Evolutionary conservation across 768 basidiomycete genomes (phyloP), one percentile per base, ranked within the genome.

Genomic region (Gyrodon lividus): DNA sequence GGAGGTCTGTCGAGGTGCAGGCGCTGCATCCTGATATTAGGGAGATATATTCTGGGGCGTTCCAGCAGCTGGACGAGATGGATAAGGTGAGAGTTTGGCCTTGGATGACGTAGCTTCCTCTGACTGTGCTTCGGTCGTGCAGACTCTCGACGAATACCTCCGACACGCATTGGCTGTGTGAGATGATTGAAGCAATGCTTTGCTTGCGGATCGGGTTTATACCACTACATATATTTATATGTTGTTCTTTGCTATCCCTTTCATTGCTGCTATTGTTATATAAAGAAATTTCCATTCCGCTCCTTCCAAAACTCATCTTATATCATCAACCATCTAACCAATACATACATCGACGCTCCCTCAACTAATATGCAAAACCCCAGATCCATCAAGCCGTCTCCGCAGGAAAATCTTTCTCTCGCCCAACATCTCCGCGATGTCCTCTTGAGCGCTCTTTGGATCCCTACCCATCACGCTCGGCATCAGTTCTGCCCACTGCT

Each of bases 31-130:
- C 91, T 0, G 73, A 77, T 19, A 77, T 89, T 34, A 71, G 82
- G 62, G 86, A 89, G 46, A 79, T 92, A 24, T 93, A 86, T 67
- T 78, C 78, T 7, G 76, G 76, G 50, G 77, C 82, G 31, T 86
- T 91, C 67, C 85, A 82, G 59, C 80, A 86, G 55, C 62, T 92
- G 56, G 87, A 90, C 43, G 88, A 89, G 48, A 82, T 88, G 76
- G 90, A 92, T 67, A 81, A 84, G 80, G 90, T 87, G 56, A 14
- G 68, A 60, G 7, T 17, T 0, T n/a, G 12, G 6, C 39, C 8
- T 37, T 33, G 28, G 17, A 23, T 12, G 33, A 2, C 23, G 16
- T 7, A 17, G 24, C 13, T 39, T 10, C 31, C 28, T n/a, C 45
- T 55, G 52, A 59, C 43, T 5, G 30, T 31, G 31, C 40, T 40